phyloP scores from a whole-genome alignment of 352 stramenopile genomes.

The Achlya hypogyna region DNA sequence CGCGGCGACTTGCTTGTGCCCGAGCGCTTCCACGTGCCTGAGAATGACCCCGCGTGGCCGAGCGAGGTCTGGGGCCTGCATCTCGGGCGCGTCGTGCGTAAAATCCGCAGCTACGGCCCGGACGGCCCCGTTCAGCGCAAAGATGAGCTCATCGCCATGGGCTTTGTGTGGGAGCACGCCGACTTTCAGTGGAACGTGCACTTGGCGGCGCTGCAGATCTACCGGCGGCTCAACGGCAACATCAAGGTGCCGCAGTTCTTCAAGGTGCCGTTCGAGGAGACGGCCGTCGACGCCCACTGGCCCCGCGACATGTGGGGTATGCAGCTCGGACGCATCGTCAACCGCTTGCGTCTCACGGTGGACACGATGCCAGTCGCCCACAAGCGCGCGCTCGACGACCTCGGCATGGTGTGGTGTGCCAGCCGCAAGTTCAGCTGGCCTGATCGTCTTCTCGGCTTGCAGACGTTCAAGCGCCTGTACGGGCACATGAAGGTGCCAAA shows the following conservation, averaged over 20 bases:
- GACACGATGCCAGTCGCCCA: not conserved
- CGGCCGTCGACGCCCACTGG: conserved; percentile 17
- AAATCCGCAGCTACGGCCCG: conserved; percentile 48
- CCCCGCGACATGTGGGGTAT: not conserved
- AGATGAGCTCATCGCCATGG: conserved; percentile 22
- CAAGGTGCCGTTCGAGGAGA: conserved; percentile 30
- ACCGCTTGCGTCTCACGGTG: not conserved
- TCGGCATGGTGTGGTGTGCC: not conserved
- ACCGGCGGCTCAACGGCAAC: not conserved
- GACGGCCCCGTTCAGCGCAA: conserved; percentile 16
- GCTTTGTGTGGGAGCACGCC: conserved; percentile 26
- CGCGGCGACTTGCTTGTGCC: conserved; percentile 84
- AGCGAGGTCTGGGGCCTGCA: not conserved
- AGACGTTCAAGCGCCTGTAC: conserved; percentile 21
- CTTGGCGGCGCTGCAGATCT: not conserved
- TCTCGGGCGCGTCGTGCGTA: conserved; percentile 18
- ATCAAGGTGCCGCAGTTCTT: not conserved
- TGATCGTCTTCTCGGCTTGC: not conserved
- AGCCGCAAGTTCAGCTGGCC: not conserved
- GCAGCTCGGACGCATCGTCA: not conserved
- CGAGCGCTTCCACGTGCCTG: conserved; percentile 81
- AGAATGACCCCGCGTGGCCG: conserved; percentile 49
- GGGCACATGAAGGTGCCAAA: conserved; percentile 22
- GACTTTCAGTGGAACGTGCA: conserved; percentile 26
- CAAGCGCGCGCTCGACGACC: not conserved